These are phyloP conservation scores for Saccharomyces hybrid DNA, from an alignment of 1,139 yeast genomes.

Conservation along the genomic window DNA sequence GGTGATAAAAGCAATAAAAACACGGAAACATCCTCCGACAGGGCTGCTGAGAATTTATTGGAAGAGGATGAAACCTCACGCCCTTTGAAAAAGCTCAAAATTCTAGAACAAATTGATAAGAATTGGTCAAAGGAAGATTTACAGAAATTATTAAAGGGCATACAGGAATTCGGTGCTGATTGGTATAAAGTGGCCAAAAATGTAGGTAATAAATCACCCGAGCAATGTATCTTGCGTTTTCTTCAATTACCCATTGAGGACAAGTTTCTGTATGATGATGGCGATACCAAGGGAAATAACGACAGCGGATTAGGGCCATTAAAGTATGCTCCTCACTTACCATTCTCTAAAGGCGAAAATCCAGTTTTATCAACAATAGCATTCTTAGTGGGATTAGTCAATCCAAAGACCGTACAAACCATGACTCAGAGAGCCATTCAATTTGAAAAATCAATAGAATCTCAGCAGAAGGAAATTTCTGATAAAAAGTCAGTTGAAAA, in stretches of 20 bases:
- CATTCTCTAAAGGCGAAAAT: slow-evolving; percentile 78
- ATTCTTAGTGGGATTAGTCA: slow-evolving; percentile 78
- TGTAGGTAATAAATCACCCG: slow-evolving; percentile 66
- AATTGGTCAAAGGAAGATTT: slow-evolving; percentile 64
- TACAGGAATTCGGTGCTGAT: slow-evolving; percentile 52
- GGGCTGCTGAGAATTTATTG: slow-evolving; percentile 5
- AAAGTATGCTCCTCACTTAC: slow-evolving; percentile 74
- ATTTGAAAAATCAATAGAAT: slow-evolving; percentile 13
- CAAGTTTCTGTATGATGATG: slow-evolving; percentile 43
- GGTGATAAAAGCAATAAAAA: background rate
- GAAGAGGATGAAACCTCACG: slow-evolving; percentile 6
- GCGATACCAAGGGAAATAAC: slow-evolving; percentile 3
- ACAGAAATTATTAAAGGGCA: slow-evolving; percentile 51
- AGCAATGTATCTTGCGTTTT: slow-evolving; percentile 75
- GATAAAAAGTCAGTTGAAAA: slow-evolving; percentile 13
- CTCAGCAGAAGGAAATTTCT: slow-evolving; percentile 7
- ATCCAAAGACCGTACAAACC: slow-evolving; percentile 74
- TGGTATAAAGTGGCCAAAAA: slow-evolving; percentile 70
- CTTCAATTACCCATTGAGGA: slow-evolving; percentile 80
- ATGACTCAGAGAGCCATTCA: slow-evolving; percentile 64
- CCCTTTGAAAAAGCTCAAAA: slow-evolving; percentile 39
- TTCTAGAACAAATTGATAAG: slow-evolving; percentile 35
- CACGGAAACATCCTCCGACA: too few species aligned
- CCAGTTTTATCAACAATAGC: slow-evolving; percentile 89
- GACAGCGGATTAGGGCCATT: slow-evolving; percentile 52